Percentiles rank a stretch among this genome's conserved stretches.
phyloP scores from a whole-genome alignment of 768 basidiomycete genomes.

The Pleurotus eryngii region DNA sequence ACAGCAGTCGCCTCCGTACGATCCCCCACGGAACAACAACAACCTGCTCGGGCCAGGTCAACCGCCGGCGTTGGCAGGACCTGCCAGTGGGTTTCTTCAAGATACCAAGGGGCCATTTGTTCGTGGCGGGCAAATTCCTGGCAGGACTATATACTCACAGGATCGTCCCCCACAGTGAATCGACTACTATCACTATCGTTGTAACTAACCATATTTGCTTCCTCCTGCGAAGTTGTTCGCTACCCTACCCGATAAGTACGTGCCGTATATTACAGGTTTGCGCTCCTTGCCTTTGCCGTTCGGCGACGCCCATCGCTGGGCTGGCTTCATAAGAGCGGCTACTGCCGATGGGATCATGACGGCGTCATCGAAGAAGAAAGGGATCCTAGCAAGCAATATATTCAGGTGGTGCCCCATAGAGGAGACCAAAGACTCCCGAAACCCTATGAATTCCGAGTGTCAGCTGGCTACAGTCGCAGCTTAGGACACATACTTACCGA shows the following conservation, averaged over 20 bases:
- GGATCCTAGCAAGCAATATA: conserved; percentile 48
- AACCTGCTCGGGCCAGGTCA: conserved; percentile 1
- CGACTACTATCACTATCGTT: too few species aligned
- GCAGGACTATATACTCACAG: conserved; percentile 65
- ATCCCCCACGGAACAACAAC: conserved; percentile 8
- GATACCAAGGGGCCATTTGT: conserved; percentile 40
- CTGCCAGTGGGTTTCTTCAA: conserved; percentile 48
- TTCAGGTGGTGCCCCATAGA: too few species aligned
- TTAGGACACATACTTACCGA: too few species aligned
- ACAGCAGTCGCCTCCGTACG: conserved; percentile 15
- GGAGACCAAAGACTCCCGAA: conserved; percentile 47
- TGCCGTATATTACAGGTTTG: conserved; percentile 65
- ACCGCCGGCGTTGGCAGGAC: conserved; percentile 26
- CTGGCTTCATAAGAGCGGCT: conserved; percentile 38
- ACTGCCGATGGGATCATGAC: conserved; percentile 61
- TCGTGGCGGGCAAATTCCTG: conserved; percentile 41
- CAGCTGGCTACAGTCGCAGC: too few species aligned
- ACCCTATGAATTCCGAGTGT: conserved; percentile 39
- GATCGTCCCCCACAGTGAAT: conserved; percentile 32
- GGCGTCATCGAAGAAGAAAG: conserved; percentile 90
- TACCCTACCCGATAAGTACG: conserved; percentile 74
- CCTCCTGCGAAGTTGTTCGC: conserved; percentile 61
- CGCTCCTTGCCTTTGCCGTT: conserved; percentile 24
- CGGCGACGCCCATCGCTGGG: conserved; percentile 11
- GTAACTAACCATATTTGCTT: conserved; percentile 29